Conservation (phyloP, 1,284 basidiomycete species). For the Paramarasmius palmivorus region DNA sequence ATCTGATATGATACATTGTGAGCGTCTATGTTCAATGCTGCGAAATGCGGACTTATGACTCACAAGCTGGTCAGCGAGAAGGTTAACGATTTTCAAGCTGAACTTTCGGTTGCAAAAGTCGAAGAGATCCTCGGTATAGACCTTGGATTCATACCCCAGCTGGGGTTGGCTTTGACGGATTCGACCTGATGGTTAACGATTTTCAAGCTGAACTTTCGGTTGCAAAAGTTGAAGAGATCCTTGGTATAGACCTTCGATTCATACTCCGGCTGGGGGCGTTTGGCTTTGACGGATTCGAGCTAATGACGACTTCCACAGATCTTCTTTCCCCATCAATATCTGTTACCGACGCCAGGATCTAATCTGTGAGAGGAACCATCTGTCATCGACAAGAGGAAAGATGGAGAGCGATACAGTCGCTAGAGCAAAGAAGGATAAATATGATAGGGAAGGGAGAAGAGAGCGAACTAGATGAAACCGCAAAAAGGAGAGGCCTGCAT, state of each 20-base stretch:
- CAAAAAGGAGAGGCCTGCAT: neutral
- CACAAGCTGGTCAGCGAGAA: slow-evolving; percentile 96
- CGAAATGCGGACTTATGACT: slow-evolving; percentile 28
- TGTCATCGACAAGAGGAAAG: slow-evolving; percentile 46
- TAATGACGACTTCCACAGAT: slow-evolving; percentile 99
- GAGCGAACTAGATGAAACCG: neutral
- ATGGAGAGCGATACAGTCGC: slow-evolving; percentile 4
- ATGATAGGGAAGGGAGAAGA: neutral
- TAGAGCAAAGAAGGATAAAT: neutral
- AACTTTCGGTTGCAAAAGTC: slow-evolving; percentile 99
- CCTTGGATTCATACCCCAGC: too few relatives aligned
- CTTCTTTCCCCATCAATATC: slow-evolving; percentile 99
- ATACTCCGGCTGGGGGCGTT: slow-evolving; percentile 99
- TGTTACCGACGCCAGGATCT: slow-evolving; percentile 96
- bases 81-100: slow-evolving; percentile 93
- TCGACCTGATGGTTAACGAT: slow-evolving; percentile 94
- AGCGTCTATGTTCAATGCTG: slow-evolving; percentile 14
- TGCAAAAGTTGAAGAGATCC: slow-evolving; percentile 99
- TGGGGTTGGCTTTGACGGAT: too few relatives aligned
- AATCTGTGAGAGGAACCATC: slow-evolving; percentile 73
- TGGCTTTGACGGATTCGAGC: slow-evolving; percentile 99
- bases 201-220: slow-evolving; percentile 97
- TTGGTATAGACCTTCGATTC: slow-evolving; percentile 98
- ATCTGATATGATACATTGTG: slow-evolving; percentile 57
- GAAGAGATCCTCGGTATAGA: slow-evolving; percentile 99